Base-by-base conservation (phyloP, 106 monocot species). In the Dendrobium nobile region DNA sequence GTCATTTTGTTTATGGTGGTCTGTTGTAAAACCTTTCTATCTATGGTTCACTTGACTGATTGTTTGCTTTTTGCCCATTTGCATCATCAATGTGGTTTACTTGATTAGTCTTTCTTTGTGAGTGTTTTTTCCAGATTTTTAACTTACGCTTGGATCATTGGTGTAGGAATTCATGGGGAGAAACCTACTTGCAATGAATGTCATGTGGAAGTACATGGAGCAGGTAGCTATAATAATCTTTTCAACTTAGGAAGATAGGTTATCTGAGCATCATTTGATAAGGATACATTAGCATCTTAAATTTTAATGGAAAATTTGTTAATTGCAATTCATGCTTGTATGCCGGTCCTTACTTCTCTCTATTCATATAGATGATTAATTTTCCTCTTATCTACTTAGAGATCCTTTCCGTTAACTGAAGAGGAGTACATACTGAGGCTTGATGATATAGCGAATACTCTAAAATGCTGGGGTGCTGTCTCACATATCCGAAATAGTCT, bases 201-300 rank as follows among this genome's bases (percentile, higher is more conserved):
- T 98, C 65, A 98, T 98, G 97, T 98, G 97, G 97, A 98, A 98
- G 87, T 98, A 98, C 84, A 82, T 84, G 86, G 97, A 98, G 77
- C 97, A 98, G 94, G 96, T 94, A 86, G 84, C 72, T 37, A 5
- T 65, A 8, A 26, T 65, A 65, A 26, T 65, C 9, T 65, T 26
- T 65, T 65, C 64, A 65, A 5, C n/a, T 24, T n/a, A 0, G 3
- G 5, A 22, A 22, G 64, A 65, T 9, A 24, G 64, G 2, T n/a
- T 65, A 24, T 65, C 64, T 65, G 64, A 65, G 64, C 64, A 65
- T 65, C 26, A 65, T 26, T 22, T 65, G 26, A 72, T 16, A 72
- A 67, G 11, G 40, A 72, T 72, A 33, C 15, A 27, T 13, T 72
- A 1, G 16, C 5, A 11, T 17, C 28, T 40, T 72, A 40, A 72